Evolutionary conservation across 768 basidiomycete species (phyloP), one percentile per base, ranked within the genome.

Genomic region (Kwoniella sp.): DNA sequence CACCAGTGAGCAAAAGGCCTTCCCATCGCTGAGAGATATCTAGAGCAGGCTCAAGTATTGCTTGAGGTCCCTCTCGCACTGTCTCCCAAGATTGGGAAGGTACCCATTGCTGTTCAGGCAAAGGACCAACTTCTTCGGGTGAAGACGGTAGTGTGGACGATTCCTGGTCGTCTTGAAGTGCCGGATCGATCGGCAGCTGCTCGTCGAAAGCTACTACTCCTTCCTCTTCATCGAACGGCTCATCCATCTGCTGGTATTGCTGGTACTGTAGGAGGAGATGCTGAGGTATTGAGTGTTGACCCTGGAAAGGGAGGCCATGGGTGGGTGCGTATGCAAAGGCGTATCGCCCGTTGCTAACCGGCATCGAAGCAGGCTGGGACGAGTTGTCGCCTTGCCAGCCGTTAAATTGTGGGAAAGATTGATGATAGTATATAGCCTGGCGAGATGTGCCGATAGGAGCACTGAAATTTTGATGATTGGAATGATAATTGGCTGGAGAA

Each of bases 71-170:
- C 21, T 19, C 3, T 40, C 27, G 59, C 1, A 30, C 22, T 12
- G 22, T 30, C 17, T 37, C 40, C 51, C 51, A 62, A 24, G 49
- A 27, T 6, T 48, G 40, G 2, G 60, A 47, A 21, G 51, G 60
- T 9, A 62, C 60, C 60, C 60, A 62, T 49, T 62, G 51, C 25
- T 62, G 60, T 25, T 54, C 58, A 7, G 58, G 58, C 50, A 60
- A 25, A 36, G 36, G 44, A 33, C 19, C 17, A 9, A 53, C 26
- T 17, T 51, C 48, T 27, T 60, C 58, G 13, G 58, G 58, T 15
- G 58, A 53, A 17, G 49, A 51, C 9, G 58, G 58, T 22, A 44
- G 19, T 44, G 17, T 10, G 40, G 40, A 44, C 27, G 49, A 60
- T 21, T 52, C 49, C 27, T 51, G 40, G 17, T 44, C 40, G 8